phyloP scores from a whole-genome alignment of 1,284 basidiomycete species.

The Puccinia triticina region DNA sequence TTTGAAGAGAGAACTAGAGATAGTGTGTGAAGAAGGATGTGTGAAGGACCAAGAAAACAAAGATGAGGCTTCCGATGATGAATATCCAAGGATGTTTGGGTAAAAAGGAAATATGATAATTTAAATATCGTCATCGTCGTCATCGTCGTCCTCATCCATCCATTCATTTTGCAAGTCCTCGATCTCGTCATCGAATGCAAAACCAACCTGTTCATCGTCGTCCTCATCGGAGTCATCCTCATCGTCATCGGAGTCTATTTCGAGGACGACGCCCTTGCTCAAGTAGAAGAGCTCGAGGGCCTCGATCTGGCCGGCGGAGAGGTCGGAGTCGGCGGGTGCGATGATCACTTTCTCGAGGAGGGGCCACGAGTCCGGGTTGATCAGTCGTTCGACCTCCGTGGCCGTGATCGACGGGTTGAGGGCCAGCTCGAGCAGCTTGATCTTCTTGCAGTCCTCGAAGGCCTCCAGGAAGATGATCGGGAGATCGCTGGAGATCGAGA shows the following conservation, averaged over 20 bases:
- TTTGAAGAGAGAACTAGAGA: too few species aligned
- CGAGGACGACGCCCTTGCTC: constrained; percentile 13
- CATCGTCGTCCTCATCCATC: constrained; percentile 18
- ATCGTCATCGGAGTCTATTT: constrained; percentile 11
- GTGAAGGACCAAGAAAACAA: too few species aligned
- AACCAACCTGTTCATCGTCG: constrained; percentile 3
- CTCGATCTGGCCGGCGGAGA: constrained; percentile 19
- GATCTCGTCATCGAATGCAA: background rate
- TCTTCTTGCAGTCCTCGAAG: constrained; percentile 10
- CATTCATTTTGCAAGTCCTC: constrained; percentile 26
- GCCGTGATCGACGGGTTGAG: background rate
- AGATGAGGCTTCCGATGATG: too few species aligned
- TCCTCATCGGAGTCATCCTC: background rate
- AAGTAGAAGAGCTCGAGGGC: constrained; percentile 27
- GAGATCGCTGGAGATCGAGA: constrained; percentile 30
- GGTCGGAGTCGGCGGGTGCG: background rate
- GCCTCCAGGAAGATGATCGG: constrained; percentile 1
- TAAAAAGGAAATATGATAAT: too few species aligned
- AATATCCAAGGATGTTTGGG: too few species aligned
- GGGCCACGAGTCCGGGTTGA: background rate
- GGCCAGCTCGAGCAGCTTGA: constrained; percentile 4
- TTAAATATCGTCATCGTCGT: background rate
- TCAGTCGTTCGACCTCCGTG: background rate
- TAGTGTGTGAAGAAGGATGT: too few species aligned
- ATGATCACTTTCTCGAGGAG: constrained; percentile 15